Base-by-base conservation (phyloP, 257 asterid species). In the Handroanthus guayacan region DNA sequence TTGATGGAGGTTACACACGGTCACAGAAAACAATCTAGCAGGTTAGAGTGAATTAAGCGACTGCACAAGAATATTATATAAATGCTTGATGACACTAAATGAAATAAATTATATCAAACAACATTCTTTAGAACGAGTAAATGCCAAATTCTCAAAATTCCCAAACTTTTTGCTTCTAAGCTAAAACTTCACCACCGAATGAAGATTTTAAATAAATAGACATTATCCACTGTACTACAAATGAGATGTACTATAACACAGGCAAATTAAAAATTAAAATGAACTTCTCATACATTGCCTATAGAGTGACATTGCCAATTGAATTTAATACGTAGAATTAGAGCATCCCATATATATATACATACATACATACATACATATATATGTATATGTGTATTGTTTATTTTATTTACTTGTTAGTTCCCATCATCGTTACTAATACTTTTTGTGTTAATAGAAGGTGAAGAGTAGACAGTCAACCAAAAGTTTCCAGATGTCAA, bases 401-500 rank as follows among this genome's bases (percentile, higher is more conserved):
- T 9, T 68, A 47, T 74, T 44, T 17, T 4, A 54, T 55, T 48
- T 41, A 34, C 13, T 66, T 31, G 36, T 44, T 20, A 52, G 73
- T 71, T 67, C 68, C 58, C 34, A 11, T 37, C 56, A 10, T 52
- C 3, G 61, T 14, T 18, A 48, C 25, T 9, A 47, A 12, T 41
- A 65, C 31, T 25, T 72, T 16, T 63, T 50, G 36, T 11, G 44
- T 75, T 54, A 70, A 5, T 75, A 25, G 50, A 56, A 71, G 47
- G 70, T 71, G 18, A 79, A 60, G 10, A 36, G 58, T 56, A 55
- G 12, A 71, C 68, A 77, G 80, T 62, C 65, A 75, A 72, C 69
- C 70, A 54, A 70, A 70, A 18, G 12, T n/a, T 5, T 36, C 57
- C 75, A 56, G 51, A 71, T 62, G 38, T 71, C 67, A 18, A 17